These are phyloP conservation scores for Schwanniomyces vanrijiae DNA, from an alignment of 805 yeast species.

Conservation along the genomic window DNA sequence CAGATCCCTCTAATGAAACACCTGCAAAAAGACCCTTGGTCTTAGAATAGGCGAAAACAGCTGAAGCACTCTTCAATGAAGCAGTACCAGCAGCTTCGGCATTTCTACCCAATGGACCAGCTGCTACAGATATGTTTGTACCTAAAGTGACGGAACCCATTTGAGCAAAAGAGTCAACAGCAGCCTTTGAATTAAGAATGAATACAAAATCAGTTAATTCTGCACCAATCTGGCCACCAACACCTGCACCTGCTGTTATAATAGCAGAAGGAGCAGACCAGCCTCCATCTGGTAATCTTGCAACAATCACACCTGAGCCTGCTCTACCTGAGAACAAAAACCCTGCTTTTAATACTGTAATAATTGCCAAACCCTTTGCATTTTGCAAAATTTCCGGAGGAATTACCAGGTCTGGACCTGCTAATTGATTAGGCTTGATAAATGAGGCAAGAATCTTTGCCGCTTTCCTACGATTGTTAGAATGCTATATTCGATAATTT, in stretches of 20 bases:
- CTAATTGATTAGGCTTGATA: conserved; percentile 89
- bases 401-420: conserved; percentile 84
- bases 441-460: conserved; percentile 89
- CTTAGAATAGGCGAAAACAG: conserved; percentile 90
- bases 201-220: conserved; percentile 96
- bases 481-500: conserved; percentile 5
- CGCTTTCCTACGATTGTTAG: conserved; percentile 64
- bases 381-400: conserved; percentile 85
- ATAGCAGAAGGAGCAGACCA: conserved; percentile 99
- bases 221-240: conserved; percentile 96
- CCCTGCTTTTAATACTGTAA: conserved; percentile 96
- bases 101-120: conserved; percentile 95
- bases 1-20: conserved; percentile 95
- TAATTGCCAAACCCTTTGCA: conserved; percentile 89
- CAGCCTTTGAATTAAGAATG: conserved; percentile 80
- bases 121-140: conserved; percentile 92
- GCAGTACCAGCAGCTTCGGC: conserved; percentile 98
- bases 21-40: conserved; percentile 98
- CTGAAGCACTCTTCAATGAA: conserved; percentile 80
- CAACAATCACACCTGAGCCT: conserved; percentile 94
- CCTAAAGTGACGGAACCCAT: conserved; percentile 93
- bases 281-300: conserved; percentile 88
- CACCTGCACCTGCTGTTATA: conserved; percentile 97
- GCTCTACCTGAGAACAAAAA: conserved; percentile 95
- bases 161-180: conserved; percentile 92